A percentile compares a stretch with the other conserved stretches of the same genome.
Evolutionary conservation across 306 rosid genomes (phyloP).

Genomic region (Quercus berberidifolia): DNA sequence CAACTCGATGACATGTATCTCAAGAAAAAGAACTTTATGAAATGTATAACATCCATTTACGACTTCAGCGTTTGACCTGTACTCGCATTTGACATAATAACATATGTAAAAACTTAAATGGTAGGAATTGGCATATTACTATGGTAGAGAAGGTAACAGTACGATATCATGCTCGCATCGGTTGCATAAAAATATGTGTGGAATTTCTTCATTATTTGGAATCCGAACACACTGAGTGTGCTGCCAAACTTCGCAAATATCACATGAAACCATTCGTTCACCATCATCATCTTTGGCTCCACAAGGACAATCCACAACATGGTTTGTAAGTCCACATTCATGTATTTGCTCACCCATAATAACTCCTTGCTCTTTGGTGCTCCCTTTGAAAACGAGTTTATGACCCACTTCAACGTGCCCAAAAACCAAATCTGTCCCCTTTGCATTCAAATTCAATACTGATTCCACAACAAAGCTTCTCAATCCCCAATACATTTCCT

Average conservation of each 20-base stretch:
- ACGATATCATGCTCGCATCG: constrained; percentile 74
- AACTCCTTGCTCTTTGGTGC: constrained; percentile 9
- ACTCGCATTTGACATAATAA: not conserved
- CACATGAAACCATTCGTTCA: constrained; percentile 77
- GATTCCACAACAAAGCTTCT: constrained; percentile 58
- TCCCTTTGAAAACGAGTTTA: constrained; percentile 54
- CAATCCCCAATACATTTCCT: constrained; percentile 73
- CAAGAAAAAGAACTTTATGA: not conserved
- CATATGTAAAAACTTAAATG: not conserved
- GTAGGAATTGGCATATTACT: constrained; percentile 3
- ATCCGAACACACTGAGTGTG: constrained; percentile 77
- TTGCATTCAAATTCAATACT: constrained; percentile 33
- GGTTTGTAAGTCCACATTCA: constrained; percentile 38
- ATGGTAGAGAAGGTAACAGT: constrained; percentile 46
- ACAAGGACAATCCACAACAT: constrained; percentile 57
- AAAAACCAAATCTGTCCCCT: constrained; percentile 48
- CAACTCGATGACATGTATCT: too few relatives aligned
- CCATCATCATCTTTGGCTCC: constrained; percentile 88
- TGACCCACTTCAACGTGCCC: constrained; percentile 56
- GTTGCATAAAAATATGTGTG: constrained; percentile 69
- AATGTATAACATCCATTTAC: not conserved
- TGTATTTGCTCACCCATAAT: constrained; percentile 20
- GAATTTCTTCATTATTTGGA: constrained; percentile 61
- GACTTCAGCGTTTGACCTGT: not conserved
- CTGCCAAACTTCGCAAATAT: constrained; percentile 83